Conservation (phyloP, 2,329 filamentous ascomycete species). For the Aaosphaeria pasadenensis region DNA sequence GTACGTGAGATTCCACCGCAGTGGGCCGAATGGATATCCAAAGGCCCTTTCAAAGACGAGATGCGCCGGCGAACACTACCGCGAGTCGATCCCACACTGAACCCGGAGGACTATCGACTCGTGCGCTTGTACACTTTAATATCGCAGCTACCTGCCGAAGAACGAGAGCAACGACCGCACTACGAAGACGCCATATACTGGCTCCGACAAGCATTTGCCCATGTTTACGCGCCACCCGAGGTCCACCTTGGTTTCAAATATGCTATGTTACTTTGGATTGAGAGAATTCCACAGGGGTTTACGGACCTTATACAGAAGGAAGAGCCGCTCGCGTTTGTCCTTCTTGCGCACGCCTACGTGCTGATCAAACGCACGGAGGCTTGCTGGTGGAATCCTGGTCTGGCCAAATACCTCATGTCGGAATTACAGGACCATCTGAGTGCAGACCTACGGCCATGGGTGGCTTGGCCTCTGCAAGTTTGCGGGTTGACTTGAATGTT, state of each 20-base stretch:
- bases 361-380: slow-evolving; percentile 8
- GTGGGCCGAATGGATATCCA: slow-evolving; percentile 12
- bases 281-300: slow-evolving; percentile 7
- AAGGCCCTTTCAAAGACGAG: slow-evolving; percentile 7
- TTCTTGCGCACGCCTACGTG: slow-evolving; percentile 11
- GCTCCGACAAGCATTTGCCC: slow-evolving; percentile 16
- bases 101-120: slow-evolving; percentile 14
- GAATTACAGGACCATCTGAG: slow-evolving; percentile 7
- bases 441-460: slow-evolving; percentile 9
- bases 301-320: slow-evolving; percentile 8
- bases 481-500: slow-evolving; percentile 4
- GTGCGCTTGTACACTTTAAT: slow-evolving; percentile 6
- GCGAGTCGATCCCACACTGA: slow-evolving; percentile 7
- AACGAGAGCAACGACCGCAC: slow-evolving; percentile 3
- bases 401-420: slow-evolving; percentile 8
- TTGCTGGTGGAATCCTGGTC: slow-evolving; percentile 14
- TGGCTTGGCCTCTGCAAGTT: slow-evolving; percentile 13
- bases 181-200: slow-evolving; percentile 10
- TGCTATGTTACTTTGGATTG: slow-evolving; percentile 12
- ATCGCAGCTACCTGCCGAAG: slow-evolving; percentile 3
- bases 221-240: slow-evolving; percentile 4
- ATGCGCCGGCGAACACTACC: slow-evolving; percentile 11
- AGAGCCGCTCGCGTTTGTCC: slow-evolving; percentile 8
- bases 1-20: slow-evolving; percentile 8
- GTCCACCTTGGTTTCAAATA: slow-evolving; percentile 10